Percentiles rank a stretch among this genome's conserved stretches.
These are phyloP conservation scores for Penicillium nucicola DNA, from an alignment of 495 filamentous ascomycete genomes.

Conservation along the genomic window DNA sequence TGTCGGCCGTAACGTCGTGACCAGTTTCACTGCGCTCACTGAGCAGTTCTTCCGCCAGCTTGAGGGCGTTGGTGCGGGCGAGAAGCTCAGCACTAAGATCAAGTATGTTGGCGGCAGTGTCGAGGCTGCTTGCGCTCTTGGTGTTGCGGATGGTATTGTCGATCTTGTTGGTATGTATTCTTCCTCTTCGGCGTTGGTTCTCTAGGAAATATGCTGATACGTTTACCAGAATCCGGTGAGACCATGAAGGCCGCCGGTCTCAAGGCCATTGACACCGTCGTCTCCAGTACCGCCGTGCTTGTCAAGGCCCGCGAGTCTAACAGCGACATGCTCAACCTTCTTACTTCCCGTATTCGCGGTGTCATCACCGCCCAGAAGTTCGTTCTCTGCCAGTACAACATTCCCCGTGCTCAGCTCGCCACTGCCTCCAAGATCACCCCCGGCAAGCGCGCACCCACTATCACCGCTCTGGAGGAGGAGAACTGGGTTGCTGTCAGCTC, in stretches of 20 bases:
- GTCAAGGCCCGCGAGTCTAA: constrained; percentile 89
- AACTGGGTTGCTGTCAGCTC: constrained; percentile 90
- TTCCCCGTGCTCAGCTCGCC: constrained; percentile 63
- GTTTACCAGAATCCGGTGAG: constrained; percentile 80
- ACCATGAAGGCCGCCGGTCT: constrained; percentile 98
- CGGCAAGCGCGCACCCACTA: constrained; percentile 89
- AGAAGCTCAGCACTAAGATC: constrained; percentile 61
- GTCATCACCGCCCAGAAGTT: constrained; percentile 96
- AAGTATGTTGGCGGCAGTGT: constrained; percentile 94
- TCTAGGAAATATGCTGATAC: not conserved
- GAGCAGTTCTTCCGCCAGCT: constrained; percentile 76
- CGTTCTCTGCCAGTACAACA: constrained; percentile 95
- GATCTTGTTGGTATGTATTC: constrained; percentile 78
- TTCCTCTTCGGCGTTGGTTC: not conserved
- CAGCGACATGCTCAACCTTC: constrained; percentile 75
- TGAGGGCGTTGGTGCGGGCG: constrained; percentile 48
- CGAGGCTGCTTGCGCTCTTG: constrained; percentile 92
- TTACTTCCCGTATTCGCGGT: constrained; percentile 78
- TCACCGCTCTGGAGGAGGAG: constrained; percentile 81
- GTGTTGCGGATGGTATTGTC: constrained; percentile 94
- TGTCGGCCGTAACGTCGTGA: constrained; percentile 91
- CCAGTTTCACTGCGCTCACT: constrained; percentile 85
- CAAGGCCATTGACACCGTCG: constrained; percentile 90
- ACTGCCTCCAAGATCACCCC: constrained; percentile 79
- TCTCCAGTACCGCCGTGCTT: constrained; percentile 80